A percentile compares a stretch with the other conserved stretches of the same genome.
Conservation (phyloP, 2,329 filamentous ascomycete species). For the Fusarium oxysporum region DNA sequence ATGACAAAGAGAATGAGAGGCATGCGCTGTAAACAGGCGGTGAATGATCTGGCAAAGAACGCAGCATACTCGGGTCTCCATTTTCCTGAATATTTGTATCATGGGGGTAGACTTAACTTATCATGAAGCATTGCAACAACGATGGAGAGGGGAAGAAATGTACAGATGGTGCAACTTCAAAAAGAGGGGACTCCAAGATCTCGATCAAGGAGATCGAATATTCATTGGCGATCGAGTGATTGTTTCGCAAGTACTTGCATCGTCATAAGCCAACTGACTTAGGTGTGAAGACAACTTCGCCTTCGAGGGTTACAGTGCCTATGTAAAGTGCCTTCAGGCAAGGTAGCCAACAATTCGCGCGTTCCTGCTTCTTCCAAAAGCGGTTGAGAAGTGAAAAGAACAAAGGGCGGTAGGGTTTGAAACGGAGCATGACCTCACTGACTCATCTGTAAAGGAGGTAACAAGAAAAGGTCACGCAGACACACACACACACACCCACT, state of each 20-base stretch:
- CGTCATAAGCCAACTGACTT: constrained; percentile 16
- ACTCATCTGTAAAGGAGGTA: constrained; percentile 20
- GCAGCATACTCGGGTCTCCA: background rate
- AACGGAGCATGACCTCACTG: constrained; percentile 30
- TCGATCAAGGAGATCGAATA: background rate
- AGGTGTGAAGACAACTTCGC: background rate
- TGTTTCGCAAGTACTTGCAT: background rate
- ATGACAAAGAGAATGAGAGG: constrained; percentile 9
- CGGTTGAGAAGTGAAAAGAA: background rate
- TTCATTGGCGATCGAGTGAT: constrained; percentile 2
- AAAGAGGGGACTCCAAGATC: background rate
- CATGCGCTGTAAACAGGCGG: constrained; percentile 21
- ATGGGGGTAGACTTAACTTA: background rate
- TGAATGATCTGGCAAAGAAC: constrained; percentile 5
- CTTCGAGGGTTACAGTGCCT: constrained; percentile 5
- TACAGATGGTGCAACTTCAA: background rate
- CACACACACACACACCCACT: background rate
- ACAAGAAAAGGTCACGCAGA: constrained; percentile 19
- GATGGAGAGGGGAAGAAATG: background rate
- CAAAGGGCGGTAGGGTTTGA: constrained; percentile 16
- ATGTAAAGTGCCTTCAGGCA: background rate
- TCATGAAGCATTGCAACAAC: background rate
- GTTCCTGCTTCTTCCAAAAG: constrained; percentile 7
- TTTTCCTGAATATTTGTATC: background rate
- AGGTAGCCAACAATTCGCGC: constrained; percentile 23